Base-by-base conservation (phyloP, 371 early-diverging fungal genomes). In the Dichotomocladium elegans region DNA sequence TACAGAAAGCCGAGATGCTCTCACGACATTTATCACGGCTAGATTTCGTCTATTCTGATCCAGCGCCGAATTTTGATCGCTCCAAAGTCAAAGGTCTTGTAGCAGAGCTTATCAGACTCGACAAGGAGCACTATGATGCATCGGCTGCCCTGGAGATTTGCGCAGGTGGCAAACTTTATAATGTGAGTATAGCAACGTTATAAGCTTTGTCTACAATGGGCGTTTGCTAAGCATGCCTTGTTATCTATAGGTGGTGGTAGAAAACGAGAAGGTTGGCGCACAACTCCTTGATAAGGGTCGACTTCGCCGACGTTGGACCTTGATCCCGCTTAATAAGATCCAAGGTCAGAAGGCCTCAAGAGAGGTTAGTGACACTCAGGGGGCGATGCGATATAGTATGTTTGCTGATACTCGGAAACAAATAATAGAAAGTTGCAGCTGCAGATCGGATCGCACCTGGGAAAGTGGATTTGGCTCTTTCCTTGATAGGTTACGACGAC, bases 241-340 rank as follows among this genome's bases (percentile, higher is more conserved):
- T 42, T 21, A 10, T 19, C 17, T 10, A 30, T 54, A 88, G 89
- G 85, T 98, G 4, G 95, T 99, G 14, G 97, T 99, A 1, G 88
- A 92, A 15, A 84, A 91, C 62, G 99, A 99, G 57, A 77, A 80
- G 4, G 83, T 94, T 3, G 99, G 90, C 21, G 76, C 89, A 0
- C 84, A 88, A 59, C 67, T 99, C 21, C 70, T 99, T 19, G 85
- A 94, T 44, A 72, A 81, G 14, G 93, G 94, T 11, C 77, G 71
- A 37, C 73, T 98, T 6, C 80, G 83, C 41, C 87, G 85, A 41
- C 85, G 95, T n/a, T 90, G 94, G 28, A 97, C 95, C 4, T 80
- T 99, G 26, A 96, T 99, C 54, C 99, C 99, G 6, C 74, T 99
- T 9, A 97, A 95, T 83, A 96, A 96, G 65, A 98, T 99, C 40